Evolutionary conservation across 768 basidiomycete genomes (phyloP).

Genomic region (Mycena chlorophos): DNA sequence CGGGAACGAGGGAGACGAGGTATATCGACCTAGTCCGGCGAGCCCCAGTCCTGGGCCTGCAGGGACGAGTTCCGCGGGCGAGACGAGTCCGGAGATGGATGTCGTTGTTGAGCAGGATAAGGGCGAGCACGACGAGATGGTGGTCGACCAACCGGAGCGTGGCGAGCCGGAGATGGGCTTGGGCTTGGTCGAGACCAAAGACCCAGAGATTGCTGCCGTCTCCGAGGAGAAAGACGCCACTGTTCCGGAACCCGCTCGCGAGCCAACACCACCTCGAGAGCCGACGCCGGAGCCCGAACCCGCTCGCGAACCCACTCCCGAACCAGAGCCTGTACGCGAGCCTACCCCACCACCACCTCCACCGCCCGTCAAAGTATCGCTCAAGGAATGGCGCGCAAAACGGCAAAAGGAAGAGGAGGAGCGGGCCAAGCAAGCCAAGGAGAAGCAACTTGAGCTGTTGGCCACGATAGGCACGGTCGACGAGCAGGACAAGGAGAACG

Average conservation of each 20-base stretch:
- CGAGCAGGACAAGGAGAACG: constrained; percentile 16
- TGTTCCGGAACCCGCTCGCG: neutral
- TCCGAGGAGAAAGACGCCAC: neutral
- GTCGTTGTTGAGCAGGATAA: no score
- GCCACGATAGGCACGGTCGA: neutral
- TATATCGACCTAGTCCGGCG: constrained; percentile 12
- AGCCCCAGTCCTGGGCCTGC: constrained; percentile 13
- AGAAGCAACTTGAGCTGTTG: neutral
- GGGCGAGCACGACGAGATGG: neutral
- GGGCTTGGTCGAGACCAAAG: neutral
- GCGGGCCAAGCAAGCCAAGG: neutral
- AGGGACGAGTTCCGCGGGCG: neutral
- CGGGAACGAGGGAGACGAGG: no score
- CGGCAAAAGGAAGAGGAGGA: constrained; percentile 6
- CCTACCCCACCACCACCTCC: neutral
- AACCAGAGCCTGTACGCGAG: neutral
- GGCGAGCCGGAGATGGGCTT: neutral
- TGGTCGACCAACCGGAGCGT: neutral
- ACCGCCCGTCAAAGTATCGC: neutral
- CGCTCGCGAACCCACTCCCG: neutral
- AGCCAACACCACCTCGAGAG: neutral
- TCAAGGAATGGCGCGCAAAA: constrained; percentile 13
- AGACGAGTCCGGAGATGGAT: neutral
- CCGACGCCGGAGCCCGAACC: neutral
- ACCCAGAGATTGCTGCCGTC: neutral